Evolutionary conservation across 441 rosid species (phyloP).

Genomic region (Arabidopsis hybrid): DNA sequence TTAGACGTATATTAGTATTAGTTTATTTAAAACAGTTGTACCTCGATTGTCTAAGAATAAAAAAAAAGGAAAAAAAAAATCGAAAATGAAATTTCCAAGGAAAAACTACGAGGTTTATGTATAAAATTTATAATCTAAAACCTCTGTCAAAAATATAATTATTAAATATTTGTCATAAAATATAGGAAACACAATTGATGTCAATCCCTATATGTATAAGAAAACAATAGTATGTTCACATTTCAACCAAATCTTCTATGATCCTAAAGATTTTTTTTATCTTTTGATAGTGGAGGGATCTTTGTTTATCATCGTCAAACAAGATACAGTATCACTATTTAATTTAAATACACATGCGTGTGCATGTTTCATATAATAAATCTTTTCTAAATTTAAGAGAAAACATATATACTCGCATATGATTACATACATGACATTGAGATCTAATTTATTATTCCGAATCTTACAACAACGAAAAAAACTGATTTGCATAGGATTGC

Average conservation of each 20-base stretch:
- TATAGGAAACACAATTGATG: background rate
- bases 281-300: conserved; percentile 35
- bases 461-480: background rate
- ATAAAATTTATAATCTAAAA: background rate
- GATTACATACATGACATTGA: background rate
- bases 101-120: background rate
- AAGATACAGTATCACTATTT: conserved; percentile 32
- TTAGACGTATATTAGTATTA: background rate
- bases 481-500: background rate
- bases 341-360: background rate
- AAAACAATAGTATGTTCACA: background rate
- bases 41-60: background rate
- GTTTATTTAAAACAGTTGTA: background rate
- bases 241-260: conserved; percentile 24
- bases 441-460: background rate
- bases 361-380: background rate
- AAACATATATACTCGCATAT: background rate
- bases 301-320: conserved; percentile 34
- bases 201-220: background rate
- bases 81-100: background rate
- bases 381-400: background rate
- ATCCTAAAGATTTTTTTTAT: conserved; percentile 11
- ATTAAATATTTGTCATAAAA: background rate
- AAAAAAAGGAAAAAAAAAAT: background rate
- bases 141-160: background rate